Evolutionary conservation across 192 early-diverging fungal species (phyloP).

Genomic region (Chytriomyces hyalinus): DNA sequence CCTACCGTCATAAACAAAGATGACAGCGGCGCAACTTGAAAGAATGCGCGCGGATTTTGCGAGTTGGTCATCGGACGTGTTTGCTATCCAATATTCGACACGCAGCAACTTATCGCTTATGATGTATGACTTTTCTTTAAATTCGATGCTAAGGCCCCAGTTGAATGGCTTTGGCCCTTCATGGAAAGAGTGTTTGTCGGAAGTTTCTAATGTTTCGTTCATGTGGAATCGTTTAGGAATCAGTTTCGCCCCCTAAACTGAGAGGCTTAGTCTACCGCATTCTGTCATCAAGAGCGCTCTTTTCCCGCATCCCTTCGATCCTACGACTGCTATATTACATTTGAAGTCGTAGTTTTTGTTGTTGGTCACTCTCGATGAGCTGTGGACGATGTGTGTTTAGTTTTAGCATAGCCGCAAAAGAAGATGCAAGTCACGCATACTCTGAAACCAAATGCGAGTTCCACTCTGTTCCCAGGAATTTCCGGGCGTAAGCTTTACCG

Average conservation of each 20-base stretch:
- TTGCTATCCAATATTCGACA: slow-evolving; percentile 31
- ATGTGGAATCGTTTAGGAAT: background rate
- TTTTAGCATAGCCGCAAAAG: background rate
- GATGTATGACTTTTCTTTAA: slow-evolving; percentile 22
- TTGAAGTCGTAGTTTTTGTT: slow-evolving; percentile 25
- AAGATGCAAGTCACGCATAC: background rate
- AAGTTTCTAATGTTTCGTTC: background rate
- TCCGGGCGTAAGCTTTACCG: background rate
- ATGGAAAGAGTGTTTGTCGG: slow-evolving; percentile 13
- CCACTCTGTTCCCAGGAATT: background rate
- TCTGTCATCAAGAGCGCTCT: slow-evolving; percentile 19
- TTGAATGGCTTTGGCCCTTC: slow-evolving; percentile 1
- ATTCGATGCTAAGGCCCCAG: slow-evolving; percentile 17
- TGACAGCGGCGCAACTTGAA: slow-evolving; percentile 21
- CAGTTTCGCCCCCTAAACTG: background rate
- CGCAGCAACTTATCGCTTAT: slow-evolving; percentile 19
- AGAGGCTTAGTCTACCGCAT: slow-evolving; percentile 7
- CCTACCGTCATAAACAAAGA: slow-evolving; percentile 27
- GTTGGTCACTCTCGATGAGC: background rate
- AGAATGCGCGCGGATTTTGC: slow-evolving; percentile 5
- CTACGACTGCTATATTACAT: slow-evolving; percentile 33
- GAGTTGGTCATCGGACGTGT: slow-evolving; percentile 9
- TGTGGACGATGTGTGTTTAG: background rate
- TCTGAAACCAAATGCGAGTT: slow-evolving; percentile 7
- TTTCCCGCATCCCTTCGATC: slow-evolving; percentile 25